Percentiles rank a stretch among this genome's conserved stretches.
Evolutionary conservation across 225 moss, liverwort and hornwort genomes (phyloP).

Genomic region (Physcomitrellopsis africana): DNA sequence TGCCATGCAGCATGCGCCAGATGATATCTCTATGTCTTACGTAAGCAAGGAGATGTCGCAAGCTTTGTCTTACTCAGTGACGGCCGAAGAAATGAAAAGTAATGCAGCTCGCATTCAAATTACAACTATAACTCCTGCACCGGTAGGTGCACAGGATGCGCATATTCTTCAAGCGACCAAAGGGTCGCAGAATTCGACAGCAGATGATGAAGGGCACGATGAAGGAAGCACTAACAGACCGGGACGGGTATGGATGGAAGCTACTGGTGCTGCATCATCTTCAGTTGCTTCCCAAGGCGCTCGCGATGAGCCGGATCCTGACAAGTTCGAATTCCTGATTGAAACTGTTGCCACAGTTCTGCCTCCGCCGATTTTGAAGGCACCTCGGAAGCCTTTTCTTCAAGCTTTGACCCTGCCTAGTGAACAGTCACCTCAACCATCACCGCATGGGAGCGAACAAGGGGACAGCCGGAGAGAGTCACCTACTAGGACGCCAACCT

Average conservation of each 20-base stretch:
- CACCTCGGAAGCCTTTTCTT: conserved; percentile 50
- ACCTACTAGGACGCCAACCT: conserved; percentile 31
- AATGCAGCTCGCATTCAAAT: conserved; percentile 37
- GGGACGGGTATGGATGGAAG: conserved; percentile 22
- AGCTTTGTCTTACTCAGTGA: conserved; percentile 48
- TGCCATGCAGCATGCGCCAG: conserved; percentile 35
- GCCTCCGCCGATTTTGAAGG: conserved; percentile 37
- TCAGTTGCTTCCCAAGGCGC: conserved; percentile 22
- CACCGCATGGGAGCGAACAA: conserved; percentile 43
- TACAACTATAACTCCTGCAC: conserved; percentile 37
- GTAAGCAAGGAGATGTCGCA: conserved; percentile 49
- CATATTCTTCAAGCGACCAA: conserved; percentile 36
- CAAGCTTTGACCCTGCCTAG: conserved; percentile 55
- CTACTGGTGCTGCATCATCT: conserved; percentile 9
- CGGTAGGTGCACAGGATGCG: conserved; percentile 49
- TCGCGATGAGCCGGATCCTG: conserved; percentile 28
- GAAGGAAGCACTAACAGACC: conserved; percentile 14
- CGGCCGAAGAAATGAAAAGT: conserved; percentile 56
- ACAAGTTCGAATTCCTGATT: conserved; percentile 50
- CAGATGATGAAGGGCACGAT: conserved; percentile 31
- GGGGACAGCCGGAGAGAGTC: conserved; percentile 33
- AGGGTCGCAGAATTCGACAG: conserved; percentile 27
- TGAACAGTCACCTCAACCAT: conserved; percentile 57
- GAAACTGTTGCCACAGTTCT: conserved; percentile 22
- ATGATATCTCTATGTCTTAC: conserved; percentile 49